These are phyloP conservation scores for Naganishia sp. DNA, from an alignment of 1,284 basidiomycete species.

Conservation along the genomic window DNA sequence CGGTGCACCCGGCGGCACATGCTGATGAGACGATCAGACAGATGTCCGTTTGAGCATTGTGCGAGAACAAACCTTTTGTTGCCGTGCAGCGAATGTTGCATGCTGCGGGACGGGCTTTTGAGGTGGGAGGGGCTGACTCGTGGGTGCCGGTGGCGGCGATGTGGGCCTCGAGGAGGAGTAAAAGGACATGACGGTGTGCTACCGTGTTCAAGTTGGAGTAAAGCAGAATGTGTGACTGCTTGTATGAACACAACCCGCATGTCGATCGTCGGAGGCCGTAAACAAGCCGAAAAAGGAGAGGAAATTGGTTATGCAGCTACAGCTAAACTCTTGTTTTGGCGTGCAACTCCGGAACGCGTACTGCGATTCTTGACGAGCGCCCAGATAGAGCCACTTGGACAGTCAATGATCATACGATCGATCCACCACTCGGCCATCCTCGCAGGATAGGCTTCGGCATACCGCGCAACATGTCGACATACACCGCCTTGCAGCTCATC, in stretches of 20 bases:
- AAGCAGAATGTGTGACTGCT: no score
- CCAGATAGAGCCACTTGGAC: no score
- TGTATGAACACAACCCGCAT: no score
- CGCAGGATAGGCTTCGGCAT: background rate
- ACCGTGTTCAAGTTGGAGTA: no score
- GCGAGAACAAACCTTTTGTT: conserved; percentile 15
- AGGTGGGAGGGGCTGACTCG: conserved; percentile 13
- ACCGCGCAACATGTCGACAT: conserved; percentile 11
- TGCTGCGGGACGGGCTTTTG: conserved; percentile 23
- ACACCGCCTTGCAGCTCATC: conserved; percentile 49
- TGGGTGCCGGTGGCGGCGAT: conserved; percentile 11
- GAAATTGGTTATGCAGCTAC: no score
- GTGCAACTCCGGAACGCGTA: no score
- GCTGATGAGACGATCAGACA: background rate
- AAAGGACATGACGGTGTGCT: conserved; percentile 6
- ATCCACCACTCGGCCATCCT: no score
- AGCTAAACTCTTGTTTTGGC: no score
- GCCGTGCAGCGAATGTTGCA: conserved; percentile 19
- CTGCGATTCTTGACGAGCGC: no score
- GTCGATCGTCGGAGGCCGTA: no score
- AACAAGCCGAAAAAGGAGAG: no score
- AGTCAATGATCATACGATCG: no score
- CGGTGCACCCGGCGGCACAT: conserved; percentile 15
- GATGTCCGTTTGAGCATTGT: background rate
- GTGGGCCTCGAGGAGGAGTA: conserved; percentile 19